Evolutionary conservation across 2,329 filamentous ascomycete genomes (phyloP).

Genomic region (Ceratocystis variospora): DNA sequence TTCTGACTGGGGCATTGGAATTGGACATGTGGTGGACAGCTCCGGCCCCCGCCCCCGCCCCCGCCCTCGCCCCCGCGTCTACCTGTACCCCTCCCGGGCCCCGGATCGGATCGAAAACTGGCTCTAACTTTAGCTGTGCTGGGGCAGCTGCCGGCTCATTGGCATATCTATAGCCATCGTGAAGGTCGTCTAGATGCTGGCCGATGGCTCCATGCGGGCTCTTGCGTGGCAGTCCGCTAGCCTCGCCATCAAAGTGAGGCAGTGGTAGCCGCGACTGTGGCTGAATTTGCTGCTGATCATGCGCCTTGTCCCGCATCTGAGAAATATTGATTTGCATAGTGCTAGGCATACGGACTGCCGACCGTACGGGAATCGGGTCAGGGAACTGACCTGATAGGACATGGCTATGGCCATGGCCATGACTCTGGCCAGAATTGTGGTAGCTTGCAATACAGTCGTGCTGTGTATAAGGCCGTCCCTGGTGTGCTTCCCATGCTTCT

Average conservation of each 20-base stretch:
- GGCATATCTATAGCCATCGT: background rate
- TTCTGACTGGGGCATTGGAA: no score
- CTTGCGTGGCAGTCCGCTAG: background rate
- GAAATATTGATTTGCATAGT: no score
- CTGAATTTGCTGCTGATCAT: no score
- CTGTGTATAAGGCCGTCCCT: background rate
- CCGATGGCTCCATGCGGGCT: conserved; percentile 3
- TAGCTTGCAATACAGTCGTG: no score
- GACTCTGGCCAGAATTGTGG: no score
- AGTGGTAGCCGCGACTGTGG: background rate
- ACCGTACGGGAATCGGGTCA: no score
- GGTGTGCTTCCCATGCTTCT: background rate
- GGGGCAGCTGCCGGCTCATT: background rate
- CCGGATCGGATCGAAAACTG: background rate
- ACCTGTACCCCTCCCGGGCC: background rate
- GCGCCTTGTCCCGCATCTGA: no score
- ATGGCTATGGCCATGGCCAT: no score
- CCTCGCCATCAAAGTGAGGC: background rate
- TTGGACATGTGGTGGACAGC: no score
- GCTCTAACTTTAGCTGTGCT: background rate
- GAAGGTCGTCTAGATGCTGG: conserved; percentile 6
- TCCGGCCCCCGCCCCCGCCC: background rate
- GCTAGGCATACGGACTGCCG: no score
- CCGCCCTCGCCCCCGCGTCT: background rate
- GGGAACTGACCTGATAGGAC: no score